These are phyloP conservation scores for Diaporthe ampelina DNA, from an alignment of 2,329 filamentous ascomycete genomes.

Conservation along the genomic window DNA sequence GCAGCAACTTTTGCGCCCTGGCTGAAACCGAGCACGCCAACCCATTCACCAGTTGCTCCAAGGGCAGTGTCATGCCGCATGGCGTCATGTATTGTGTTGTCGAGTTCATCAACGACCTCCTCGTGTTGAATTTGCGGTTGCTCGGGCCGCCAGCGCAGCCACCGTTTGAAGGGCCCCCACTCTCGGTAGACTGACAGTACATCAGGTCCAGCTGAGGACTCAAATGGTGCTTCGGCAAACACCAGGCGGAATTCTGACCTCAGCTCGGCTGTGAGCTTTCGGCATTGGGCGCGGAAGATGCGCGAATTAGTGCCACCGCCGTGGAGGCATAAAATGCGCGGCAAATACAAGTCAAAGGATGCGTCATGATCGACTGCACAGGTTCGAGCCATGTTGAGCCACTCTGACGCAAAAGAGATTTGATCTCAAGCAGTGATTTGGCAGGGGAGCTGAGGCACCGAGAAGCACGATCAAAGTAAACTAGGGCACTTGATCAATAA, in stretches of 20 bases:
- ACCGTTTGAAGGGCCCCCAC: conserved; percentile 71
- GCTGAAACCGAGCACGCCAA: conserved; percentile 74
- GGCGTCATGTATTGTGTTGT: neutral
- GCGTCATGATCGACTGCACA: conserved; percentile 11
- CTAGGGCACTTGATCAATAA: neutral
- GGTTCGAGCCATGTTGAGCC: conserved; percentile 23
- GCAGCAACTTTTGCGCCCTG: conserved; percentile 75
- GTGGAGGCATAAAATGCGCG: conserved; percentile 82
- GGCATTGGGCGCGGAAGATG: conserved; percentile 77
- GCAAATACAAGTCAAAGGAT: conserved; percentile 53
- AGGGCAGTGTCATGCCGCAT: conserved; percentile 57
- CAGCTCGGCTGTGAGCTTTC: conserved; percentile 63
- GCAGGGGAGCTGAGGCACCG: neutral
- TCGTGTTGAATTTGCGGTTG: conserved; percentile 54
- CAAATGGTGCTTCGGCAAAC: conserved; percentile 79
- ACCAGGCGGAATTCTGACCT: conserved; percentile 74
- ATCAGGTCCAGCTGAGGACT: conserved; percentile 71
- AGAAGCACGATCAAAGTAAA: no score
- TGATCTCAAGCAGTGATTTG: neutral
- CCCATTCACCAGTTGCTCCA: conserved; percentile 68
- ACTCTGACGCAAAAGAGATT: conserved; percentile 10
- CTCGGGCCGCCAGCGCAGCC: conserved; percentile 73
- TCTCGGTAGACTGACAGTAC: conserved; percentile 75
- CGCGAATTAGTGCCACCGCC: conserved; percentile 79
- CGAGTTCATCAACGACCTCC: neutral